Evolutionary conservation across 805 yeast genomes (phyloP), one percentile per base, ranked within the genome.

Genomic region (Debaryomyces prosopidis): DNA sequence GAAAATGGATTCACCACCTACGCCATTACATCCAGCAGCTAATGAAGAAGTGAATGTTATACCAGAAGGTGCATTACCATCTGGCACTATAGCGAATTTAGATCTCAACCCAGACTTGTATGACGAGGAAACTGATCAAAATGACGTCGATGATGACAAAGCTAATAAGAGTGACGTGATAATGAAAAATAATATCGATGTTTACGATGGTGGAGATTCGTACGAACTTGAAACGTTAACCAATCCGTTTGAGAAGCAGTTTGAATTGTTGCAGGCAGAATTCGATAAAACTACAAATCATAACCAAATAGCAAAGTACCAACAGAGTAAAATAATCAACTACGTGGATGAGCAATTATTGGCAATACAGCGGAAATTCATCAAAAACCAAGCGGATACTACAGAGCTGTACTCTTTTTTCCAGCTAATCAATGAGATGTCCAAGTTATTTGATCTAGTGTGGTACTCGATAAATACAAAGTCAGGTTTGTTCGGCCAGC

Each of bases 91-190:
- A n/a, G 52, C 44, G n/a, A 62, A 62, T 39, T 50, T 72, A 33
- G 75, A 70, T 39, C 57, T 72, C 47, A 71, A 72, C 48, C 76
- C 76, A 1, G 75, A 65, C 9, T 51, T 71, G 42, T 65, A 66
- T 37, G 69, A 62, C 30, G 62, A 54, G 2, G 57, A 53, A 5
- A 59, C 50, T 23, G 57, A 40, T 15, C 49, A 41, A 7, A 15
- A 18, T 18, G 27, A 27, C 26, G 10, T 10, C 8, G 41, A 38
- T 23, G 26, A 23, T 23, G 33, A 15, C 10, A 18, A 15, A 7
- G 32, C 36, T 35, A 32, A 37, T 26, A 42, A 17, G 2, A 48
- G 36, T 11, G 49, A 43, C 10, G 36, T 30, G 33, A 30, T n/a
- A 4, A 14, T n/a, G 14, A 30, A 12, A n/a, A 30, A 4, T n/a